phyloP scores from a whole-genome alignment of 768 basidiomycete species.

The Mycena metata region DNA sequence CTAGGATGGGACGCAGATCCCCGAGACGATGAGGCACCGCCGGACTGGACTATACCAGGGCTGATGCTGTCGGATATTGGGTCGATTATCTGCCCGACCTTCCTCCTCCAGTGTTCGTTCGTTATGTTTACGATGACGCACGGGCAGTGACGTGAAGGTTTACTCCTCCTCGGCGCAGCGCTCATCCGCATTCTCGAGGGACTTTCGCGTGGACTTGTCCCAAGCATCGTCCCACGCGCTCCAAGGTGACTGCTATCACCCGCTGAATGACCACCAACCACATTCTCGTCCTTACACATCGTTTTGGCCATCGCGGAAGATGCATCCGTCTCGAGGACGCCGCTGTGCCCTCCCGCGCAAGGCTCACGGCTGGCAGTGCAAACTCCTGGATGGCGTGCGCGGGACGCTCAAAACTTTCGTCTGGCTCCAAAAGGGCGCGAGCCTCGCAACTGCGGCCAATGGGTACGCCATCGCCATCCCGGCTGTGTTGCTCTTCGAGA shows the following conservation, averaged over 20 bases:
- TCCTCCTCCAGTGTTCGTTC: background rate
- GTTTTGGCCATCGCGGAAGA: background rate
- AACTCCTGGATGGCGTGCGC: background rate
- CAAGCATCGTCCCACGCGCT: background rate
- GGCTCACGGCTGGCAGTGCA: background rate
- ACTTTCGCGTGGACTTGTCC: background rate
- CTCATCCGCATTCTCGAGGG: conserved; percentile 16
- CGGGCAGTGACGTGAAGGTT: conserved; percentile 1
- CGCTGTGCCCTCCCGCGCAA: background rate
- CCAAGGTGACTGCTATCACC: background rate
- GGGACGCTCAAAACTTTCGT: background rate
- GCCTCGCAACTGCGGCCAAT: conserved; percentile 8
- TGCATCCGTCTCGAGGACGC: conserved; percentile 18
- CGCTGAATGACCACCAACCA: conserved; percentile 21
- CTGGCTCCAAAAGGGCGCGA: conserved; percentile 11
- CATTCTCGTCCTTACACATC: conserved; percentile 16
- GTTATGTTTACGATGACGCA: background rate
- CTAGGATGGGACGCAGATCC: conserved; percentile 16
- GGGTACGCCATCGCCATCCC: conserved; percentile 13
- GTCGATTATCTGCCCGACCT: background rate
- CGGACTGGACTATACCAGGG: conserved; percentile 3
- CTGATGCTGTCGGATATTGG: conserved; percentile 7
- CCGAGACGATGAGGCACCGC: conserved; percentile 3
- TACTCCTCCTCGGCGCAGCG: background rate
- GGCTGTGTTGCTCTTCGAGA: conserved; percentile 3